Percentiles rank a stretch among this genome's conserved stretches.
These are phyloP conservation scores for Paramecium biaurelia DNA, from an alignment of 73 alveolate genomes.

Conservation along the genomic window DNA sequence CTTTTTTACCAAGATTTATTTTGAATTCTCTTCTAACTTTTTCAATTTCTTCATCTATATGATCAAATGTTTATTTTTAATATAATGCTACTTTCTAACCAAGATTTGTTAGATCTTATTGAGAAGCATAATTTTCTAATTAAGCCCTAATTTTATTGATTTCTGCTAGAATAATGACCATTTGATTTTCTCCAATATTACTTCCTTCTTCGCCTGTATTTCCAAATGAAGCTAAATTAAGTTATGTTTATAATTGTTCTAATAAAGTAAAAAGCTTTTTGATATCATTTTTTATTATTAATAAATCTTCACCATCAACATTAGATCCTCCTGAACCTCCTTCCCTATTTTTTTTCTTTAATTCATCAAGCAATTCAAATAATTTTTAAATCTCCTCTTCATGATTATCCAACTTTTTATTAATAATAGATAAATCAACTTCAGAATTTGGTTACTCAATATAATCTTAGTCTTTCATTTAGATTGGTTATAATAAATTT, in stretches of 20 bases:
- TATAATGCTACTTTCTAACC: not conserved
- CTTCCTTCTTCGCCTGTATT: conserved; percentile 7
- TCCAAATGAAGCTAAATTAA: conserved; percentile 15
- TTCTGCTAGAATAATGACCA: conserved; percentile 15
- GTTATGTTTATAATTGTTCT: conserved; percentile 12
- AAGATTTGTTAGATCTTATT: not conserved
- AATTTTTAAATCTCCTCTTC: conserved; percentile 26
- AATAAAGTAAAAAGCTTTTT: not conserved
- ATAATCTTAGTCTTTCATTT: not conserved
- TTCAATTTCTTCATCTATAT: conserved; percentile 42
- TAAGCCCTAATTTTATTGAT: not conserved
- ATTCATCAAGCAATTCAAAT: conserved; percentile 23
- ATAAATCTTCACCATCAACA: not conserved
- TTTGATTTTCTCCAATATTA: not conserved
- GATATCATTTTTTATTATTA: not conserved
- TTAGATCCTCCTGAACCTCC: not conserved
- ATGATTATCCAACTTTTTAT: conserved; percentile 13
- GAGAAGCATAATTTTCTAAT: conserved; percentile 18
- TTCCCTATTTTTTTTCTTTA: not conserved
- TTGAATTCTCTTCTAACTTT: conserved; percentile 45
- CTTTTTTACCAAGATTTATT: not conserved
- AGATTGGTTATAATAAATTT: not conserved
- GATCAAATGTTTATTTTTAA: not conserved
- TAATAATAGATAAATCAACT: not conserved
- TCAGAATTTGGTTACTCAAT: not conserved